Percentiles rank a stretch among this genome's conserved stretches.
Conservation (phyloP, 495 filamentous ascomycete genomes). For the Hypoxylon fragiforme region DNA sequence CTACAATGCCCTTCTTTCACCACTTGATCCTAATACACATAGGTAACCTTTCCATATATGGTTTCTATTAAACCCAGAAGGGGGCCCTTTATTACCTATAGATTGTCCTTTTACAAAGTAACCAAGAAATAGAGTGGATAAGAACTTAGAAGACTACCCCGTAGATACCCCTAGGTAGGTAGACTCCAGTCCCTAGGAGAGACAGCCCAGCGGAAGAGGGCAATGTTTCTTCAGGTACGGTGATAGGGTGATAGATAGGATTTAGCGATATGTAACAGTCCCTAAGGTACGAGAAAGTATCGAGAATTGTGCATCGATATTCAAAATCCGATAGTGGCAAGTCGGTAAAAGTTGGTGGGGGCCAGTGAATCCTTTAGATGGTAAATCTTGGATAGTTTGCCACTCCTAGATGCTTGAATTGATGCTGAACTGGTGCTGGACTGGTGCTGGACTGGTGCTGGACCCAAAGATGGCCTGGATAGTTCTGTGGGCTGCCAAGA, state of each 20-base stretch:
- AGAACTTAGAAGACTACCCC: background rate
- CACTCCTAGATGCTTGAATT: too few relatives aligned
- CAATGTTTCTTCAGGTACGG: too few relatives aligned
- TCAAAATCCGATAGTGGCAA: slow-evolving; percentile 1
- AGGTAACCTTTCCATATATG: slow-evolving; percentile 10
- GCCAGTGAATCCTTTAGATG: background rate
- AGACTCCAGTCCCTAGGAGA: too few relatives aligned
- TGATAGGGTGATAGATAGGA: too few relatives aligned
- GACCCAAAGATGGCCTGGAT: background rate
- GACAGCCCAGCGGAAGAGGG: too few relatives aligned
- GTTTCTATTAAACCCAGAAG: background rate
- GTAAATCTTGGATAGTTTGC: background rate
- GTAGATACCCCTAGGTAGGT: too few relatives aligned
- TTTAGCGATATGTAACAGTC: too few relatives aligned
- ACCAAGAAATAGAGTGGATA: background rate
- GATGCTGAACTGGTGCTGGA: too few relatives aligned
- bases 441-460: too few relatives aligned
- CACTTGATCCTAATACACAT: slow-evolving; percentile 1
- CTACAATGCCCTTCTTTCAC: too few relatives aligned
- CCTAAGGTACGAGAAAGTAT: too few relatives aligned
- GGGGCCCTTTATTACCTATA: slow-evolving; percentile 6
- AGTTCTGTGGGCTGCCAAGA: background rate
- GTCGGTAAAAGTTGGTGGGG: slow-evolving; percentile 6
- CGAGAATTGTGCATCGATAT: slow-evolving; percentile 5
- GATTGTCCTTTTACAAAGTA: background rate